phyloP scores from a whole-genome alignment of 2,329 filamentous ascomycete species.

The Zalaria obscura region DNA sequence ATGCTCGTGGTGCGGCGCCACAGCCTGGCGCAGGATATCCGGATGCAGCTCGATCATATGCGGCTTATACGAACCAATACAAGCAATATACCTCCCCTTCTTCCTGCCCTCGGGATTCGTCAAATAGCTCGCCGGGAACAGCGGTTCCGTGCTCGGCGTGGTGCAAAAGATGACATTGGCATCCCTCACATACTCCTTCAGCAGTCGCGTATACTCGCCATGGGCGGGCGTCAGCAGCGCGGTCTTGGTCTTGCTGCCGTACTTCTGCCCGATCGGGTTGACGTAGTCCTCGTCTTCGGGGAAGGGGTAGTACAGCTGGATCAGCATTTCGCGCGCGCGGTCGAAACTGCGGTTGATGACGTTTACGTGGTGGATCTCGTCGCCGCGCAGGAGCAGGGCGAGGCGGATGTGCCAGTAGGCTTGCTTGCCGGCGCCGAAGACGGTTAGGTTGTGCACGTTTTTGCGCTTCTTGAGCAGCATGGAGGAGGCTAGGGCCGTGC shows the following conservation, averaged over 20 bases:
- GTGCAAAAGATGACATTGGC: constrained; percentile 82
- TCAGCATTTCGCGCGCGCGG: constrained; percentile 37
- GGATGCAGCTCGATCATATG: constrained; percentile 75
- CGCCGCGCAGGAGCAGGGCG: constrained; percentile 55
- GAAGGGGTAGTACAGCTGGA: constrained; percentile 37
- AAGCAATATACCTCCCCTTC: constrained; percentile 58
- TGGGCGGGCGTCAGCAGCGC: constrained; percentile 56
- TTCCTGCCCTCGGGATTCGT: constrained; percentile 56
- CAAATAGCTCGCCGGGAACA: constrained; percentile 63
- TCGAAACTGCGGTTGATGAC: constrained; percentile 67
- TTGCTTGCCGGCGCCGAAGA: constrained; percentile 81
- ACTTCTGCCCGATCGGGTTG: constrained; percentile 19
- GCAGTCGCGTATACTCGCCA: constrained; percentile 50
- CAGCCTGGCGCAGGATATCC: constrained; percentile 55
- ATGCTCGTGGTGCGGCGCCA: constrained; percentile 36
- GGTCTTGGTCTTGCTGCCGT: constrained; percentile 42
- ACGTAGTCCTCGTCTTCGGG: constrained; percentile 19
- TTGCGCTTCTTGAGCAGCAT: constrained; percentile 49
- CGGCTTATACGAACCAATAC: constrained; percentile 55
- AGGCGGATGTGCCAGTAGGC: constrained; percentile 91
- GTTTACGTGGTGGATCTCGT: constrained; percentile 63
- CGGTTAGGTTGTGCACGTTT: constrained; percentile 59
- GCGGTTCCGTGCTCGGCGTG: constrained; percentile 57
- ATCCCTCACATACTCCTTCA: constrained; percentile 55
- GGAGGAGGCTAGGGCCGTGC: constrained; percentile 50